Evolutionary conservation across 306 rosid genomes (phyloP).

Genomic region (Trifolium subterraneum): DNA sequence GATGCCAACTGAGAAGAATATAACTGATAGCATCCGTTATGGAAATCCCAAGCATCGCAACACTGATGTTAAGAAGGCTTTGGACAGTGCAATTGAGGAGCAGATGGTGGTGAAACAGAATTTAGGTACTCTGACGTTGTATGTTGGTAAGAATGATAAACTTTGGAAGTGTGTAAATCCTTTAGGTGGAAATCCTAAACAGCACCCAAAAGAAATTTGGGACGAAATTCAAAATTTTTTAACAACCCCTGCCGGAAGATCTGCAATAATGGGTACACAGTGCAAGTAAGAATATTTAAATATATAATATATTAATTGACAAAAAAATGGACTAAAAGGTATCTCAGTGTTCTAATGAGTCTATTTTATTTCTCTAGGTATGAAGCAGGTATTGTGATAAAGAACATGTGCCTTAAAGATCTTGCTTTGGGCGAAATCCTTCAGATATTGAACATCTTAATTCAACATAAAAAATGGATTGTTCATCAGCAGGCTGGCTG

Average conservation of each 20-base stretch:
- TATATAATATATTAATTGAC: not conserved
- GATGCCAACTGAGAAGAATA: slow-evolving; percentile 86
- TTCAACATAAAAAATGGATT: slow-evolving; percentile 77
- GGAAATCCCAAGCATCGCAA: slow-evolving; percentile 84
- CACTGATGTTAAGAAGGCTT: slow-evolving; percentile 82
- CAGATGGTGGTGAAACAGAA: slow-evolving; percentile 84
- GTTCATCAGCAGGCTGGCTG: slow-evolving; percentile 79
- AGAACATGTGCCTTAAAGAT: slow-evolving; percentile 65
- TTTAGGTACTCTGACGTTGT: slow-evolving; percentile 71
- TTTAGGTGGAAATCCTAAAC: slow-evolving; percentile 64
- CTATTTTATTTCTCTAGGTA: slow-evolving; percentile 58
- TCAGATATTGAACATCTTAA: slow-evolving; percentile 69
- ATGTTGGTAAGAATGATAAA: slow-evolving; percentile 77
- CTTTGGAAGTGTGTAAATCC: slow-evolving; percentile 85
- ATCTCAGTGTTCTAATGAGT: slow-evolving; percentile 18
- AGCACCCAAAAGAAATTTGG: slow-evolving; percentile 66
- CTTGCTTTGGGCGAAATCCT: slow-evolving; percentile 72
- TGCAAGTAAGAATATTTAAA: slow-evolving; percentile 64
- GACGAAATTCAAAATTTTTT: slow-evolving; percentile 61
- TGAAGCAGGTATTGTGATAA: slow-evolving; percentile 76
- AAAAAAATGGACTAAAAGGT: slow-evolving; percentile 7
- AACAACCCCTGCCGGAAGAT: slow-evolving; percentile 66
- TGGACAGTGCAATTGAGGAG: slow-evolving; percentile 78
- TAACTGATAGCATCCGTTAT: slow-evolving; percentile 75
- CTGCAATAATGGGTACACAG: slow-evolving; percentile 66